phyloP scores from a whole-genome alignment of 2,329 filamentous ascomycete genomes.

The Colletotrichum gigasporum region DNA sequence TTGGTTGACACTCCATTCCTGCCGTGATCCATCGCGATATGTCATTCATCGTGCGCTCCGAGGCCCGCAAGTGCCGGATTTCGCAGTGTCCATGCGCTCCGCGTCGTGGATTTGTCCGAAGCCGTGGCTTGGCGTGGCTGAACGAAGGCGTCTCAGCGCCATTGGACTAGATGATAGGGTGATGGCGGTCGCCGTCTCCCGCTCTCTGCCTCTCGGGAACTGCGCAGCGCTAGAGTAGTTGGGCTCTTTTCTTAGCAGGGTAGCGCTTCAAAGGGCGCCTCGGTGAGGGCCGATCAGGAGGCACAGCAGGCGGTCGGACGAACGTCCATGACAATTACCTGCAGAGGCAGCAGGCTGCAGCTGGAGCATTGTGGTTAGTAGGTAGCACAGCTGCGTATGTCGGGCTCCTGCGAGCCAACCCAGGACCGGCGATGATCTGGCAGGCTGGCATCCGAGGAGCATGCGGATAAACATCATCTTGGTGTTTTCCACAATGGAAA shows the following conservation, averaged over 20 bases:
- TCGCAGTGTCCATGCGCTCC: neutral
- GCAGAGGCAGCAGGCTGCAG: neutral
- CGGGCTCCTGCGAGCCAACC: neutral
- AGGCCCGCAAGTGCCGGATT: neutral
- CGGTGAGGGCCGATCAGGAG: neutral
- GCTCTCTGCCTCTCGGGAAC: slow-evolving; percentile 3
- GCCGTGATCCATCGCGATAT: neutral
- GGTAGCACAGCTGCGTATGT: neutral
- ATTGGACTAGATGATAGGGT: neutral
- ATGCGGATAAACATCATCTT: neutral
- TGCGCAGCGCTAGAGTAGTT: slow-evolving; percentile 1
- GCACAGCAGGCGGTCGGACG: neutral
- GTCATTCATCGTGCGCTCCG: neutral
- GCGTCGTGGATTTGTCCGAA: neutral
- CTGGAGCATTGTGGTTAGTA: too few species aligned
- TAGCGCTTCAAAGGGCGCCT: neutral
- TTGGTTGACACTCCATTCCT: neutral
- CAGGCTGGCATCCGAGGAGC: neutral
- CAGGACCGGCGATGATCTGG: neutral
- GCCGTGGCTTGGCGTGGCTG: neutral
- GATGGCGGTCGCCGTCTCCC: neutral
- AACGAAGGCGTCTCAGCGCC: neutral
- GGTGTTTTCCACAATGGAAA: neutral
- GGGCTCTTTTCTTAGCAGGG: neutral
- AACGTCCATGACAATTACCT: neutral